These are phyloP conservation scores for Scutellaria barbata DNA, from an alignment of 257 asterid genomes.

Conservation along the genomic window DNA sequence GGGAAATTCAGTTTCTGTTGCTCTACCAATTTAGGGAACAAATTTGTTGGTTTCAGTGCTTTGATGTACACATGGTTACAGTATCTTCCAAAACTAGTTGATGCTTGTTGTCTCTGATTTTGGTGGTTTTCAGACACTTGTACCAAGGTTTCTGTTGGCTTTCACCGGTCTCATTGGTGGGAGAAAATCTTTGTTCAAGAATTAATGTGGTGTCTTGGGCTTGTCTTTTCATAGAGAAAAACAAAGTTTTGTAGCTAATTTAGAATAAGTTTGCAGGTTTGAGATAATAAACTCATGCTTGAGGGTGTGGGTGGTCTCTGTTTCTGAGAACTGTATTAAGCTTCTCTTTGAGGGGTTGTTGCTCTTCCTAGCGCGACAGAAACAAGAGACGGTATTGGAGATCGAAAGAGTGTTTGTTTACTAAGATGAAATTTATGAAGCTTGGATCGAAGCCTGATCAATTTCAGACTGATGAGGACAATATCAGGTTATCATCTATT, in stretches of 20 bases:
- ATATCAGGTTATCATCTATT: slow-evolving; percentile 61
- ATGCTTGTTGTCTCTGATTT: slow-evolving; percentile 55
- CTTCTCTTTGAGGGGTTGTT: neutral
- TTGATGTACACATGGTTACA: slow-evolving; percentile 37
- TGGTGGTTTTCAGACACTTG: slow-evolving; percentile 51
- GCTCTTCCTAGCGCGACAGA: too few species aligned
- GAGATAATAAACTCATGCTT: slow-evolving; percentile 34
- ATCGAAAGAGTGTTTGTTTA: slow-evolving; percentile 17
- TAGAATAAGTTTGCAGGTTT: slow-evolving; percentile 8
- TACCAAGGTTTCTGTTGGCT: slow-evolving; percentile 54
- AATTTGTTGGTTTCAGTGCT: slow-evolving; percentile 54
- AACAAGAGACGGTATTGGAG: neutral
- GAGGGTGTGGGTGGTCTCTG: slow-evolving; percentile 35
- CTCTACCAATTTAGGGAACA: slow-evolving; percentile 42
- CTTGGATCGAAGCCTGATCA: slow-evolving; percentile 87
- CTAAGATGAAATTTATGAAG: slow-evolving; percentile 85
- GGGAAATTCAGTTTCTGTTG: neutral
- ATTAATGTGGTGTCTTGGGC: slow-evolving; percentile 41
- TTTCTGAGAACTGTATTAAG: slow-evolving; percentile 38
- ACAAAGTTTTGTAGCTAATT: too few species aligned
- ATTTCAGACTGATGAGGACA: slow-evolving; percentile 74
- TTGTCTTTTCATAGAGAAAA: slow-evolving; percentile 24
- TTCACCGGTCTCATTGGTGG: slow-evolving; percentile 60
- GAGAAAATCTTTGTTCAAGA: slow-evolving; percentile 40
- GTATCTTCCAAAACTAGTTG: slow-evolving; percentile 49